These are phyloP conservation scores for Flaveria floridana DNA, from an alignment of 140 eudicot genomes.

Conservation along the genomic window DNA sequence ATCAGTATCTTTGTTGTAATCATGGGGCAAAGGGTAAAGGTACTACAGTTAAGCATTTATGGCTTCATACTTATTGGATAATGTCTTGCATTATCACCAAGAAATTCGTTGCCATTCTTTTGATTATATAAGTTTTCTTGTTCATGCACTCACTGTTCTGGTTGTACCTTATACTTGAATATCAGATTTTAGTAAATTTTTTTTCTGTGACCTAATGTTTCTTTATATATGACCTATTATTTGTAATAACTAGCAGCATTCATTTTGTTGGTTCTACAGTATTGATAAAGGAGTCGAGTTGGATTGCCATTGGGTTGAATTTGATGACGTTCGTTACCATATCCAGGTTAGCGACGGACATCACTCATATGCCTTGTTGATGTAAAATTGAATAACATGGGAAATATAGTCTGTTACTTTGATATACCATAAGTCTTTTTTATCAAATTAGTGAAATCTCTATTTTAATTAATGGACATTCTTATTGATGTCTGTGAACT, in stretches of 20 bases:
- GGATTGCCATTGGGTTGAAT: slow-evolving; percentile 94
- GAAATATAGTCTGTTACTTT: slow-evolving; percentile 21
- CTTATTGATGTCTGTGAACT: slow-evolving; percentile 14
- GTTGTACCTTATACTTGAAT: slow-evolving; percentile 21
- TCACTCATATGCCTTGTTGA: neutral
- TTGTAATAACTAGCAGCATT: slow-evolving; percentile 21
- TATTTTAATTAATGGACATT: neutral
- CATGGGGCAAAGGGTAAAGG: neutral
- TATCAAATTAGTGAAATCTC: slow-evolving; percentile 5
- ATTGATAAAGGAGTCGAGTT: slow-evolving; percentile 92
- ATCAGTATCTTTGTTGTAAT: neutral
- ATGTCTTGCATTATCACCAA: slow-evolving; percentile 4
- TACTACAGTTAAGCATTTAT: neutral
- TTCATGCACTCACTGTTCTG: neutral
- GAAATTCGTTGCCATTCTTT: neutral
- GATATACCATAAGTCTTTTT: neutral
- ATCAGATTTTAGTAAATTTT: neutral
- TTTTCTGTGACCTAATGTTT: neutral
- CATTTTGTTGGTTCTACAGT: slow-evolving; percentile 40
- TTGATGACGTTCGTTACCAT: slow-evolving; percentile 91
- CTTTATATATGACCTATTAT: slow-evolving; percentile 14
- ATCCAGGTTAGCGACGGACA: slow-evolving; percentile 55
- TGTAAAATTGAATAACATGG: neutral
- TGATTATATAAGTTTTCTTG: neutral
- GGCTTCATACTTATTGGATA: neutral